Evolutionary conservation across 108 stramenopile species (phyloP).

Genomic region (Discostella pseudostelligera): DNA sequence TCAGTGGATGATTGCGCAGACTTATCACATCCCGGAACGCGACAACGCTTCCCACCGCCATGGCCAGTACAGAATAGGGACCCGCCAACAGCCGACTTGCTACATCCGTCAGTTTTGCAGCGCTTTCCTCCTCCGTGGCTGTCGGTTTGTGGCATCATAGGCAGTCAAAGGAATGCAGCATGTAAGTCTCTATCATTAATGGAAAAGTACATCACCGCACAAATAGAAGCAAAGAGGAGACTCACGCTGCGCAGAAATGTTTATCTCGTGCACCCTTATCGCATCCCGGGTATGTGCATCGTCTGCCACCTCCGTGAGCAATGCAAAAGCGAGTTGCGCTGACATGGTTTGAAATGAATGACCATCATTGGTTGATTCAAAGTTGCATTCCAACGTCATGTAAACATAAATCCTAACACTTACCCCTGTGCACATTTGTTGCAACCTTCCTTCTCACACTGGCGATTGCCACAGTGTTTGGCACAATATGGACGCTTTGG

Average conservation of each 20-base stretch:
- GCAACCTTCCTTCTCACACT: conserved; percentile 81
- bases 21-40: conserved; percentile 85
- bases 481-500: conserved; percentile 76
- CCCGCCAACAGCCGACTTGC: conserved; percentile 96
- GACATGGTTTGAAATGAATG: background rate
- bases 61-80: conserved; percentile 93
- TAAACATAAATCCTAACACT: background rate
- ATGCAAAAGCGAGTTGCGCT: conserved; percentile 92
- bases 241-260: conserved; percentile 81
- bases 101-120: conserved; percentile 88
- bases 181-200: too few species aligned
- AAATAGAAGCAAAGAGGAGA: too few species aligned
- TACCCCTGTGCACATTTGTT: conserved; percentile 83
- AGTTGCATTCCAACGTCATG: conserved; percentile 28
- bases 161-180: too few species aligned
- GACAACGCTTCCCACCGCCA: conserved; percentile 94
- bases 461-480: conserved; percentile 78
- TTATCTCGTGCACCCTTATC: conserved; percentile 92
- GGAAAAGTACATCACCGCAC: too few species aligned
- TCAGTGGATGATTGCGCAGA: conserved; percentile 94
- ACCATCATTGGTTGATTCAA: conserved; percentile 24
- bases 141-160: conserved; percentile 2
- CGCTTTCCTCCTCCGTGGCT: conserved; percentile 96
- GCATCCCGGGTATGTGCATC: conserved; percentile 92
- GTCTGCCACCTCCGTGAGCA: conserved; percentile 95